Percentiles rank a stretch among this genome's conserved stretches.
Evolutionary conservation across 805 yeast genomes (phyloP).

Genomic region (Candida alai): DNA sequence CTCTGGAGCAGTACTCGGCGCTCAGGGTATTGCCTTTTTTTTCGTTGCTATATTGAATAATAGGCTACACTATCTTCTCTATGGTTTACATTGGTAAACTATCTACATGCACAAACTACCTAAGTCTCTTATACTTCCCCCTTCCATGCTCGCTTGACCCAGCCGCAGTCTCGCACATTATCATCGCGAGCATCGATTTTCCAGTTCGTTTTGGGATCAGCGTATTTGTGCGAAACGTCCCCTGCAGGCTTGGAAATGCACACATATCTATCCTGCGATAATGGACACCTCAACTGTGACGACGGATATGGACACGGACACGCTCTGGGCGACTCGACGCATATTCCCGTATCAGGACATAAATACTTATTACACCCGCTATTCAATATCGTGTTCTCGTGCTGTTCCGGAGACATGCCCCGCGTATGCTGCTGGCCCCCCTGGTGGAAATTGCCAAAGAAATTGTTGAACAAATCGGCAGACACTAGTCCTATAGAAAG

Average conservation of each 20-base stretch:
- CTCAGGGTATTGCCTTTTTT: too few relatives aligned
- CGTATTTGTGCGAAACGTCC: constrained; percentile 27
- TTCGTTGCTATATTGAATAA: too few relatives aligned
- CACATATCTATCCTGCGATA: constrained; percentile 66
- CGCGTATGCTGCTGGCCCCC: constrained; percentile 20
- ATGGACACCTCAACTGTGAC: constrained; percentile 74
- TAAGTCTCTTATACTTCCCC: constrained; percentile 36
- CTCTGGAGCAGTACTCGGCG: too few relatives aligned
- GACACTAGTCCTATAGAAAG: constrained; percentile 10
- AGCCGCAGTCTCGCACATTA: constrained; percentile 71
- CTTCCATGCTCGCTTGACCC: constrained; percentile 71
- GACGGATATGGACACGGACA: constrained; percentile 93
- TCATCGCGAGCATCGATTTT: constrained; percentile 48
- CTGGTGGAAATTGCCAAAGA: constrained; percentile 19
- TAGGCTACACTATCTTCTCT: too few relatives aligned
- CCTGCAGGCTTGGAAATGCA: constrained; percentile 83
- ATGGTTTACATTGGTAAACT: too few relatives aligned
- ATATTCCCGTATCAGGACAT: constrained; percentile 78
- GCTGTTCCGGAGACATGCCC: constrained; percentile 28
- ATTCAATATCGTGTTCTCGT: constrained; percentile 36
- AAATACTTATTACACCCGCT: constrained; percentile 59
- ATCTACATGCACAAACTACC: too few relatives aligned
- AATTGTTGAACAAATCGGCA: constrained; percentile 36
- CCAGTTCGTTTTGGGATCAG: constrained; percentile 42
- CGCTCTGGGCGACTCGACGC: constrained; percentile 64